These are phyloP conservation scores for Hevea brasiliensis DNA, from an alignment of 345 rosid species.

Conservation along the genomic window DNA sequence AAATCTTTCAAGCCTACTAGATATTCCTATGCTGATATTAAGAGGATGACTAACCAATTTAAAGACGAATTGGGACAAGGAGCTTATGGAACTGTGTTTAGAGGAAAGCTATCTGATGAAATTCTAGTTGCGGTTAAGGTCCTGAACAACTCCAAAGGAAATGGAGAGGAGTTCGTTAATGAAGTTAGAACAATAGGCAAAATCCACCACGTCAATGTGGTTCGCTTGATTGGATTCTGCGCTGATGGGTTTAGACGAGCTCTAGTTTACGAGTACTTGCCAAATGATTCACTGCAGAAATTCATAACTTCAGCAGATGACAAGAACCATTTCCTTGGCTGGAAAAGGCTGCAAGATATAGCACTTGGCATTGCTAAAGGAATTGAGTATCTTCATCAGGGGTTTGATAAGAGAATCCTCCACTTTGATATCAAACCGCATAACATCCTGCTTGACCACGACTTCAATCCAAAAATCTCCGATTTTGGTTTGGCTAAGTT, in stretches of 20 bases:
- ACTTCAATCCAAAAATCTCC: conserved; percentile 16
- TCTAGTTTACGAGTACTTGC: conserved; percentile 13
- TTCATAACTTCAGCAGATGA: background rate
- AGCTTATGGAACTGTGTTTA: background rate
- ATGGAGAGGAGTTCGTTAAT: conserved; percentile 17
- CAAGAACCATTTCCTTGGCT: background rate
- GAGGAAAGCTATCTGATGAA: conserved; percentile 2
- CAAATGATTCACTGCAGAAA: conserved; percentile 1
- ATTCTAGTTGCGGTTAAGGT: conserved; percentile 13
- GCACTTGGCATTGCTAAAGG: conserved; percentile 28
- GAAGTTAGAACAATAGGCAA: conserved; percentile 13
- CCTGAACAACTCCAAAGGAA: conserved; percentile 1
- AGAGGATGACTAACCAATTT: background rate
- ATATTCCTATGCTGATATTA: background rate
- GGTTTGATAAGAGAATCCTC: conserved; percentile 23
- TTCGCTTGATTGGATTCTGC: conserved; percentile 11
- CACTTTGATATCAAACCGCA: conserved; percentile 23
- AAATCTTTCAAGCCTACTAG: background rate
- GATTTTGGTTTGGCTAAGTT: conserved; percentile 24
- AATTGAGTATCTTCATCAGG: conserved; percentile 26
- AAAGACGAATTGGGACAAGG: background rate
- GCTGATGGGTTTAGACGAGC: conserved; percentile 15
- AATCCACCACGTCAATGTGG: conserved; percentile 20
- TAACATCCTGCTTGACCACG: conserved; percentile 4
- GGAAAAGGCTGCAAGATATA: conserved; percentile 21